Conservation (phyloP, 331 rosid species). For the Pyrus hybrid region DNA sequence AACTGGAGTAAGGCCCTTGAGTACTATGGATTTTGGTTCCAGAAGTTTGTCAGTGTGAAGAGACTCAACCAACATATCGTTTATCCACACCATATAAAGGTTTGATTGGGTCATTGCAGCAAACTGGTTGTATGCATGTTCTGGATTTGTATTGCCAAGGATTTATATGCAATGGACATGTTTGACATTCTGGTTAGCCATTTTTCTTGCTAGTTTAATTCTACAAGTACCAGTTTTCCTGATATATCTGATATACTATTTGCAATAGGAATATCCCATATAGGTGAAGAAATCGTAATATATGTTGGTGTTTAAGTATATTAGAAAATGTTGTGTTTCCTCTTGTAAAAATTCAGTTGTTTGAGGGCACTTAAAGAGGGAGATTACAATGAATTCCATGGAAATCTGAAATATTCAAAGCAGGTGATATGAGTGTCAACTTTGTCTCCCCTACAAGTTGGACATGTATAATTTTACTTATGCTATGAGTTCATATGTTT, state of each 20-base stretch:
- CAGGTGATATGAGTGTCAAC: no score
- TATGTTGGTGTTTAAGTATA: no score
- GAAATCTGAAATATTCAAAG: no score
- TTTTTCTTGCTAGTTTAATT: no score
- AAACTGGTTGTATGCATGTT: conserved; percentile 75
- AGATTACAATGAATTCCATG: no score
- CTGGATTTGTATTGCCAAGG: conserved; percentile 91
- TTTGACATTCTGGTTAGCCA: neutral
- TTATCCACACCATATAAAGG: conserved; percentile 62
- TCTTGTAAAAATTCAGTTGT: no score
- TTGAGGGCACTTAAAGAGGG: no score
- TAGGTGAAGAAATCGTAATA: no score
- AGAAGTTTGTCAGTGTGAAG: conserved; percentile 29
- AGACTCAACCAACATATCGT: conserved; percentile 26
- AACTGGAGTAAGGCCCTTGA: conserved; percentile 99
- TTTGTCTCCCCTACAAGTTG: conserved; percentile 2
- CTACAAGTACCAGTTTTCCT: no score
- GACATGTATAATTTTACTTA: conserved; percentile 11
- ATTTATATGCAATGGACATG: conserved; percentile 29
- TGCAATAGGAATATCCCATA: no score
- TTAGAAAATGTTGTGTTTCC: no score
- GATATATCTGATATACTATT: no score
- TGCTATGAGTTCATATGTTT: conserved; percentile 7
- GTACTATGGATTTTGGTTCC: conserved; percentile 45
- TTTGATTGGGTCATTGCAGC: conserved; percentile 77